Percentiles rank a stretch among this genome's conserved stretches.
These are phyloP conservation scores for Aureobasidium leucospermi DNA, from an alignment of 2,329 filamentous ascomycete genomes.

Conservation along the genomic window DNA sequence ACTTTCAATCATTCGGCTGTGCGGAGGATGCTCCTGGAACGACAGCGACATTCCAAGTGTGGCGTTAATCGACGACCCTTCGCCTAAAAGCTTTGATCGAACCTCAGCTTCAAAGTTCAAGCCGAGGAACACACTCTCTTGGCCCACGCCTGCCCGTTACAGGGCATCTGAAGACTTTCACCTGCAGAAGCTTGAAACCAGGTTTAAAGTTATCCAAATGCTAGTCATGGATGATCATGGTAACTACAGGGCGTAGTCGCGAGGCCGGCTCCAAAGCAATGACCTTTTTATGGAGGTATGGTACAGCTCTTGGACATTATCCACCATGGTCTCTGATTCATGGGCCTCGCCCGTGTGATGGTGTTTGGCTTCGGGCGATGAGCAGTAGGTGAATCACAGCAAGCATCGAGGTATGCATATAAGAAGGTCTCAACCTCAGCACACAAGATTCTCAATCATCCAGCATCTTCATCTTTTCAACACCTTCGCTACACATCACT, in stretches of 20 bases:
- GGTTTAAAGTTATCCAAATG: neutral
- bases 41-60: neutral
- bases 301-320: neutral
- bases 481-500: neutral
- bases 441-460: neutral
- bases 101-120: neutral
- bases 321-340: neutral
- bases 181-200: conserved; percentile 5
- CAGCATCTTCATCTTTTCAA: neutral
- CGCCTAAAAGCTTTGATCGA: neutral
- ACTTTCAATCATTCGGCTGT: neutral
- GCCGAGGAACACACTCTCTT: too few species aligned
- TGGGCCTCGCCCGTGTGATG: neutral
- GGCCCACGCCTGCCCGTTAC: neutral
- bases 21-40: neutral
- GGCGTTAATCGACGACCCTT: neutral
- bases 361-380: neutral
- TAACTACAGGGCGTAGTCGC: neutral
- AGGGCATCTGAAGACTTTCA: neutral
- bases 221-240: conserved; percentile 3
- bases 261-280: neutral
- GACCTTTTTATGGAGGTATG: neutral
- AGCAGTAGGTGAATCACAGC: neutral
- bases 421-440: neutral
- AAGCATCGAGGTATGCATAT: neutral